Conservation (phyloP, 2,329 filamentous ascomycete species). For the Metarhizium sp. region DNA sequence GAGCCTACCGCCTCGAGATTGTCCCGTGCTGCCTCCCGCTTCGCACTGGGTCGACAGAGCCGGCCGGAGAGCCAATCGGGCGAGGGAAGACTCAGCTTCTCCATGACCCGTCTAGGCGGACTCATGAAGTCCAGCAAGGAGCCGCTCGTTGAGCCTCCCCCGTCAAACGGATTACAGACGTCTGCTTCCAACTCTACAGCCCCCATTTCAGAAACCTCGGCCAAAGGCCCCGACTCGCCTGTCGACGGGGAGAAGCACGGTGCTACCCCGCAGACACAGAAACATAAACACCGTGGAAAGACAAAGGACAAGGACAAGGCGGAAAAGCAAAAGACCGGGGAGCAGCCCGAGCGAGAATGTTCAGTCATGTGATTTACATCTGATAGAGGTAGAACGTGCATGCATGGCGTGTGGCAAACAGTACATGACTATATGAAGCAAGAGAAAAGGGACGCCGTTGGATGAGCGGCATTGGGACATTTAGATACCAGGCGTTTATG, state of each 20-base stretch:
- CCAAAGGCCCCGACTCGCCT: conserved; percentile 11
- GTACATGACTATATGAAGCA: not conserved
- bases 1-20: conserved; percentile 45
- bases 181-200: conserved; percentile 17
- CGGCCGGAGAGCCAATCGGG: conserved; percentile 49
- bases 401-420: not conserved
- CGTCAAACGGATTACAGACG: conserved; percentile 12
- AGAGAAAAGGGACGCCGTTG: not conserved
- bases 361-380: conserved; percentile 30
- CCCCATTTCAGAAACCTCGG: conserved; percentile 14
- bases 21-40: conserved; percentile 48
- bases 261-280: conserved; percentile 12
- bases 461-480: not conserved
- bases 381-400: not conserved
- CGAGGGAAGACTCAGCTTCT: conserved; percentile 47
- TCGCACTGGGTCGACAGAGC: conserved; percentile 39
- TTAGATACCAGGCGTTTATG: not conserved
- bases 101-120: conserved; percentile 45
- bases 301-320: conserved; percentile 30
- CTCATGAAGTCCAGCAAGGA: conserved; percentile 44
- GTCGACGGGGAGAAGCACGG: conserved; percentile 11
- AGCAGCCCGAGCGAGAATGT: conserved; percentile 38
- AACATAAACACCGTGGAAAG: conserved; percentile 23
- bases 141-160: conserved; percentile 16
- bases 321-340: conserved; percentile 24